Evolutionary conservation across 1,139 yeast species (phyloP).

Genomic region (Yamadazyma mexicana): DNA sequence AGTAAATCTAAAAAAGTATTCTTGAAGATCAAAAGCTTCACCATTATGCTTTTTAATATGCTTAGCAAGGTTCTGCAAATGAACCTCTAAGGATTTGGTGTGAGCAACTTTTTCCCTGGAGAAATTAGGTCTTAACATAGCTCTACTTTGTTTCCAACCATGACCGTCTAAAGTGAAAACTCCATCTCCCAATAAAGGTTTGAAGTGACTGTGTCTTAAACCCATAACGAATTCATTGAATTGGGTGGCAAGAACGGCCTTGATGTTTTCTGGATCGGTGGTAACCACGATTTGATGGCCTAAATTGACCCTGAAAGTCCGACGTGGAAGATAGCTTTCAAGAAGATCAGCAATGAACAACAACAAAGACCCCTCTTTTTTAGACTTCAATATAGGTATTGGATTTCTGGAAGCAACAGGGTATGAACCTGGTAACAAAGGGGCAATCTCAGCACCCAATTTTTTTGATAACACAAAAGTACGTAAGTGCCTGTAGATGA

Average conservation of each 20-base stretch:
- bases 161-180: constrained; percentile 55
- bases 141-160: constrained; percentile 56
- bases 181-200: constrained; percentile 51
- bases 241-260: constrained; percentile 38
- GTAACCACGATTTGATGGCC: constrained; percentile 20
- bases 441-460: constrained; percentile 18
- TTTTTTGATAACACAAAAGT: constrained; percentile 9
- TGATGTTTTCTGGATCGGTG: constrained; percentile 30
- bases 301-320: constrained; percentile 12
- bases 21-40: constrained; percentile 34
- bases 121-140: constrained; percentile 56
- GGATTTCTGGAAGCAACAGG: constrained; percentile 19
- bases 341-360: constrained; percentile 9
- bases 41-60: constrained; percentile 28
- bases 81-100: constrained; percentile 42
- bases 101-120: constrained; percentile 52
- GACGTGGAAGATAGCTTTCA: constrained; percentile 6
- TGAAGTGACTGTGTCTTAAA: constrained; percentile 34
- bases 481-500: constrained; percentile 6
- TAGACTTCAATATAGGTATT: constrained; percentile 10
- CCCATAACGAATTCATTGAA: constrained; percentile 54
- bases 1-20: constrained; percentile 35
- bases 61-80: constrained; percentile 35
- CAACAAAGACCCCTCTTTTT: constrained; percentile 11
- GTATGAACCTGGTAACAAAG: constrained; percentile 13